These are phyloP conservation scores for Porphyrellus cyaneotinctus DNA, from an alignment of 768 basidiomycete species.

Conservation along the genomic window DNA sequence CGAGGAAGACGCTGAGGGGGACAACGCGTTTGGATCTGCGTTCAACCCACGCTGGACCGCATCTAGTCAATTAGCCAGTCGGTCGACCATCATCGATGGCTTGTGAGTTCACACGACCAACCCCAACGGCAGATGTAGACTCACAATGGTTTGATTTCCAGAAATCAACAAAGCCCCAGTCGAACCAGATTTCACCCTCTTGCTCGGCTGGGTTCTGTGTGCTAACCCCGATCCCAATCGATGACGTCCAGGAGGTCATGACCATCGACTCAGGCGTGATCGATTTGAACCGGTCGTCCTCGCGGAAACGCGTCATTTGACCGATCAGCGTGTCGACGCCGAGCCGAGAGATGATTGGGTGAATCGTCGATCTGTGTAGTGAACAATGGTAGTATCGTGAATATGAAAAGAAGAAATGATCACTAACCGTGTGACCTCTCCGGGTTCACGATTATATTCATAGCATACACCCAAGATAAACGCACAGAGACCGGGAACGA, in stretches of 20 bases:
- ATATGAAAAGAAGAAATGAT: neutral
- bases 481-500: conserved; percentile 86
- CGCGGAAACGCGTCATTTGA: conserved; percentile 80
- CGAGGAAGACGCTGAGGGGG: conserved; percentile 50
- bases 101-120: neutral
- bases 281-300: conserved; percentile 89
- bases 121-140: conserved; percentile 24
- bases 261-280: conserved; percentile 85
- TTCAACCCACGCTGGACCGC: conserved; percentile 71
- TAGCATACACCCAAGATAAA: conserved; percentile 94
- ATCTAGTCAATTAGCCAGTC: conserved; percentile 39
- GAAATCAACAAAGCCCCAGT: conserved; percentile 97
- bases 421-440: conserved; percentile 86
- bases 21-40: conserved; percentile 61
- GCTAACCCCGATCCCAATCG: neutral
- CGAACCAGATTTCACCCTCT: conserved; percentile 93
- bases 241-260: conserved; percentile 42
- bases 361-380: conserved; percentile 65
- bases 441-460: conserved; percentile 93
- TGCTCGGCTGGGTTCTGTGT: conserved; percentile 34
- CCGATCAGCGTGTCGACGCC: conserved; percentile 87
- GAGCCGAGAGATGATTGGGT: conserved; percentile 86
- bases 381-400: neutral
- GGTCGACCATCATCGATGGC: neutral
- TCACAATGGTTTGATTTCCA: conserved; percentile 97